Base-by-base conservation (phyloP, 371 early-diverging fungal species). In the Choanephora cucurbitarum region DNA sequence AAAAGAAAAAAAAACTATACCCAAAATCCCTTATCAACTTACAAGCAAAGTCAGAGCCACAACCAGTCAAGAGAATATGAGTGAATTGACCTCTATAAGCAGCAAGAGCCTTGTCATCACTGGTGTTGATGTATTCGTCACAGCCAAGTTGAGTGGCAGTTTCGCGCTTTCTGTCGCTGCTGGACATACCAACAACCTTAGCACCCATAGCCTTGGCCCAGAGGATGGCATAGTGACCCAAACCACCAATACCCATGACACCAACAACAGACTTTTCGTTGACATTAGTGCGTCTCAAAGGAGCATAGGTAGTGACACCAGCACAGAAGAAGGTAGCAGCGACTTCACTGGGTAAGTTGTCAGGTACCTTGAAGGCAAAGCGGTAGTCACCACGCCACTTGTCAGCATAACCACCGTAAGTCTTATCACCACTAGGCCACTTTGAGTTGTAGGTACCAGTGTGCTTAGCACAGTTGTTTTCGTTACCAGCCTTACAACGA, bases 181-280 rank as follows among this genome's bases (percentile, higher is more conserved):
- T 37, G 5, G 69, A 68, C 10, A 72, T 40, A 15, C 63, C 72
- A 19, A 68, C 57, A 1, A 91, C 89, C 22, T 87, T 73, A 21
- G 87, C 83, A 32, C 91, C 90, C 57, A 78, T 59, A 19, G 74
- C 74, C 44, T 70, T 68, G 33, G 80, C 82, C 66, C 67, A 83
- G 54, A 83, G 79, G 1, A 45, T 41, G 18, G 72, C 87, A 66
- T 85, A 65, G 44, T 88, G 89, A 43, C 89, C 89, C 18, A 89
- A 71, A 40, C 89, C 89, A 52, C 89, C 89, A 52, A 87, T 84
- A 31, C 88, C 90, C 42, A 84, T 64, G 7, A 89, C 70, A 18
- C 95, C 95, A 22, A 83, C 67, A 75, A 86, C 81, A 3, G 91
- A 90, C 5, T 94, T 84, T 43, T 68, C 64, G 66, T 94, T 95